Percentiles rank a stretch among this genome's conserved stretches.
Evolutionary conservation across 192 early-diverging fungal species (phyloP).

Genomic region (Gaertneriomyces sp.): DNA sequence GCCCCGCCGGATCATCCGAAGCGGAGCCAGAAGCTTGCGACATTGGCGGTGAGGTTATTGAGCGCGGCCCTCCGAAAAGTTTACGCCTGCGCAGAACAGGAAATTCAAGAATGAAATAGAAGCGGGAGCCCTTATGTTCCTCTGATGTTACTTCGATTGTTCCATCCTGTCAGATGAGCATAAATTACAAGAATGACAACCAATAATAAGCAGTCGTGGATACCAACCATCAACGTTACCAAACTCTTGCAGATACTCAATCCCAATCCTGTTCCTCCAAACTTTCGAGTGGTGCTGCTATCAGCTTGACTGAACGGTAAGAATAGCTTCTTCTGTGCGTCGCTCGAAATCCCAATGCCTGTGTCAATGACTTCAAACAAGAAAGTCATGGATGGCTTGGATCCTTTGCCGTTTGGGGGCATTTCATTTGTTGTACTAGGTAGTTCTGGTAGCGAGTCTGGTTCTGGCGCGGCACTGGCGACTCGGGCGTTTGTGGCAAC

Average conservation of each 20-base stretch:
- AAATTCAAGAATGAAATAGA: constrained; percentile 5
- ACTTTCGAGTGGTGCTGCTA: constrained; percentile 10
- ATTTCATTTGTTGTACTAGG: too few species aligned
- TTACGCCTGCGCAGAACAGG: neutral
- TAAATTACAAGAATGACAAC: too few species aligned
- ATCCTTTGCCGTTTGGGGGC: too few species aligned
- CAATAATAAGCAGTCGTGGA: neutral
- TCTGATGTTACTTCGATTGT: constrained; percentile 14
- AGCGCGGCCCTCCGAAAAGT: too few species aligned
- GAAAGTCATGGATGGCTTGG: neutral
- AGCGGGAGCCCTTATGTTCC: constrained; percentile 14
- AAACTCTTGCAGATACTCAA: constrained; percentile 23
- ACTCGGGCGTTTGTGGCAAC: too few species aligned
- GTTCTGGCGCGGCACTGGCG: too few species aligned
- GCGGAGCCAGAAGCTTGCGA: too few species aligned
- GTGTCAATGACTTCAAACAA: constrained; percentile 48
- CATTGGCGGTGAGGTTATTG: too few species aligned
- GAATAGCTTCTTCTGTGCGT: constrained; percentile 73
- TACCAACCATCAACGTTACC: constrained; percentile 15
- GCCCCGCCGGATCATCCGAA: too few species aligned
- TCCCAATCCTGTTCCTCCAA: constrained; percentile 26
- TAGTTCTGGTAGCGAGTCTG: too few species aligned
- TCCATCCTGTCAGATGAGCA: neutral
- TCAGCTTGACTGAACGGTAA: constrained; percentile 82
- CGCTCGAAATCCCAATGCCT: constrained; percentile 76